Base-by-base conservation (phyloP, 306 rosid species). In the Gastrolobium villosum region DNA sequence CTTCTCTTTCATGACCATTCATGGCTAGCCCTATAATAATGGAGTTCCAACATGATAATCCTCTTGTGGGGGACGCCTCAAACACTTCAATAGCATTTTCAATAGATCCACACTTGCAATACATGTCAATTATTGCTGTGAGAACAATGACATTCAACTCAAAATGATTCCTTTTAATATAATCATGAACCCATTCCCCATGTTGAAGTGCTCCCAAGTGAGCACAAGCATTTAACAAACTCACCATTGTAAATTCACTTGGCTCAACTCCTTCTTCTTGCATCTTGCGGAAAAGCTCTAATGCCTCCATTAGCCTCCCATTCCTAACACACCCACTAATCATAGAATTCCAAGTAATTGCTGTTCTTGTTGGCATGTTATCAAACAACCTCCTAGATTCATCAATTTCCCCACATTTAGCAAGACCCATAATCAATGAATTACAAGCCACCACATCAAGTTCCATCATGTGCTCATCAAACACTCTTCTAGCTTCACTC, bases 271-370 rank as follows among this genome's bases (percentile, higher is more conserved):
- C 61, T 71, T 81, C 76, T 52, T 76, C 80, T 53, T 88, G 94
- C 97, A 95, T 91, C 77, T 81, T 64, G 44, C 79, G 77, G 72
- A 92, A 95, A 52, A 92, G 84, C 53, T 85, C 78, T 20, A 91
- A 43, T 4, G 97, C 98, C 79, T 89, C 89, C 57, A 35, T 63
- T 8, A 82, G 68, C 84, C 50, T 88, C 79, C 85, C 89, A 56
- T 91, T 95, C 88, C 99, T 90, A 36, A 95, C 97, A 81, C 81
- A 88, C 77, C 97, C 98, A 79, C 97, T 88, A 70, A 91, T 95
- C 89, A 92, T 86, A 20, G 89, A 87, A 50, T 89, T 95, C 99
- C 99, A 89, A 26, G 94, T 83, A 77, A 95, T 62, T 2, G 85
- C 28, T 34, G 83, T 89, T 78, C 90, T 93, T 40, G 35, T 31